Evolutionary conservation across 176 grass and related monocot genomes (phyloP), one percentile per base, ranked within the genome.

Genomic region (Oryza coarctata): DNA sequence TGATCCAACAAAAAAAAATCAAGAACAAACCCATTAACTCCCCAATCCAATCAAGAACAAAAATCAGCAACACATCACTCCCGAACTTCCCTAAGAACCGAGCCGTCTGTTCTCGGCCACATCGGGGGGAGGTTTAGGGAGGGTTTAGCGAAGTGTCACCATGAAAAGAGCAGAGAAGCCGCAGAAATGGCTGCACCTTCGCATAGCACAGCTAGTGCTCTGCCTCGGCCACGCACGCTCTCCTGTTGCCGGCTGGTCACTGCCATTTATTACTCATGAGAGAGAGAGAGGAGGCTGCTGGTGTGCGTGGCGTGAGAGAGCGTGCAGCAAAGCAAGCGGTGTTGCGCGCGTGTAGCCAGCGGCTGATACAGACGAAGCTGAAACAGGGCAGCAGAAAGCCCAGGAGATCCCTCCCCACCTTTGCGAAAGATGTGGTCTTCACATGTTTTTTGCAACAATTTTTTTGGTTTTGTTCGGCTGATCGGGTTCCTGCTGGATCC

Each of bases 211-310:
- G 57, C 32, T 57, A 78, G 47, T 12, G 52, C 55, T 60, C 70
- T 17, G 67, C 35, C 45, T 78, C 65, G n/a, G 82, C 72, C 81
- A 75, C 71, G 50, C 50, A 55, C 50, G 50, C 20, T 22, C 40
- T 33, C 47, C 17, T 49, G 60, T 30, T 33, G 63, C 75, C 41
- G 41, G 41, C 75, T 82, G 85, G 81, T 52, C 77, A 18, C 77
- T 85, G 60, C 77, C 76, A 84, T 87, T 80, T 84, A 87, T 80
- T 87, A 91, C 40, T 87, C 80, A 70, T 35, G n/a, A 31, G 35
- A 55, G 38, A 40, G 40, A 68, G 70, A 65, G 80, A 12, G 23
- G 67, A 5, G 3, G 18, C 32, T n/a, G 65, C 58, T 60, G 76
- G 17, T 29, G 79, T 25, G 78, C 15, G 34, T 7, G 35, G 78